Conservation (phyloP, 176 grass and related monocot species). For the barley (Hordeum vulgare) region MorexV3_pseudomolecules_assembly NC_058519.1:204401953-204402452, state of each 20-base stretch:
- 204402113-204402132: too few species aligned
- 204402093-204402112: neutral
- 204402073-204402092: neutral
- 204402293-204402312: neutral
- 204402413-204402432: neutral
- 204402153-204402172: neutral
- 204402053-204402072: neutral
- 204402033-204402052: neutral
- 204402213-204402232: neutral
- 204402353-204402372: neutral
- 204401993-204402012: neutral
- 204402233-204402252: constrained; percentile 3
- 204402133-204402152: too few species aligned
- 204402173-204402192: neutral
- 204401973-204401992: neutral
- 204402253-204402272: neutral
- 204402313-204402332: neutral
- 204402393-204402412: neutral
- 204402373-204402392: neutral
- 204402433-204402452: neutral
- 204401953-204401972: neutral
- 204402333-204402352: neutral
- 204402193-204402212: neutral
- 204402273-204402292: neutral
- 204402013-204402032: neutral